phyloP scores from a whole-genome alignment of 495 filamentous ascomycete species.

The Talaromyces ruber region DNA sequence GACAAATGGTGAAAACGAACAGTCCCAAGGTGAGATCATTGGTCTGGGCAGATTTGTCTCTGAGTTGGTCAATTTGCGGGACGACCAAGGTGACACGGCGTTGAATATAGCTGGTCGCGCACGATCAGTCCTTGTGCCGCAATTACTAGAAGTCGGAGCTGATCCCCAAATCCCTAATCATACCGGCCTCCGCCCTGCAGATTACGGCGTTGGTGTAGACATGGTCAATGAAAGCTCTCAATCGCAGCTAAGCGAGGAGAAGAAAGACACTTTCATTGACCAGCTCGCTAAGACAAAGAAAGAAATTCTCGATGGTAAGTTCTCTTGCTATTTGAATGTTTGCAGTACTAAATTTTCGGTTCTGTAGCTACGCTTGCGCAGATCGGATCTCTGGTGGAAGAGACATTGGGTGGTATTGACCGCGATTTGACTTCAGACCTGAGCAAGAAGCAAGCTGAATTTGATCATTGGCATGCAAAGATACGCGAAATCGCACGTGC shows the following conservation, averaged over 20 bases:
- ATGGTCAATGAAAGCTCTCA: constrained; percentile 38
- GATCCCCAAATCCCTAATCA: constrained; percentile 84
- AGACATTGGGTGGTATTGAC: constrained; percentile 56
- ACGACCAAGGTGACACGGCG: constrained; percentile 89
- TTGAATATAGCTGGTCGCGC: constrained; percentile 88
- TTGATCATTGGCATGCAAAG: constrained; percentile 66
- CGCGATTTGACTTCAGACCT: constrained; percentile 67
- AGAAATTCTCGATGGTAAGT: constrained; percentile 36
- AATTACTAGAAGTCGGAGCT: constrained; percentile 86
- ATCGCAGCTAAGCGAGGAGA: constrained; percentile 38
- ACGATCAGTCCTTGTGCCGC: constrained; percentile 86
- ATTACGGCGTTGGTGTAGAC: constrained; percentile 84
- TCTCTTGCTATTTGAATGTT: background rate
- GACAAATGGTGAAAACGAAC: constrained; percentile 22
- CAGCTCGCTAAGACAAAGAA: constrained; percentile 49
- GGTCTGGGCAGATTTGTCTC: constrained; percentile 84
- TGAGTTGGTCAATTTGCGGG: constrained; percentile 89
- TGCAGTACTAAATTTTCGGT: constrained; percentile 15
- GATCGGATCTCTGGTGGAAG: constrained; percentile 33
- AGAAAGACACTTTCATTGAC: constrained; percentile 48
- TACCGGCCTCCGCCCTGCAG: constrained; percentile 73
- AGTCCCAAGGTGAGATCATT: constrained; percentile 50
- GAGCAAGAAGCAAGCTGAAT: constrained; percentile 68
- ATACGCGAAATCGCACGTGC: constrained; percentile 73
- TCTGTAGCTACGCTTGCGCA: constrained; percentile 57